Evolutionary conservation across 345 rosid species (phyloP), one percentile per base, ranked within the genome.

Genomic region (Gossypium stocksii): DNA sequence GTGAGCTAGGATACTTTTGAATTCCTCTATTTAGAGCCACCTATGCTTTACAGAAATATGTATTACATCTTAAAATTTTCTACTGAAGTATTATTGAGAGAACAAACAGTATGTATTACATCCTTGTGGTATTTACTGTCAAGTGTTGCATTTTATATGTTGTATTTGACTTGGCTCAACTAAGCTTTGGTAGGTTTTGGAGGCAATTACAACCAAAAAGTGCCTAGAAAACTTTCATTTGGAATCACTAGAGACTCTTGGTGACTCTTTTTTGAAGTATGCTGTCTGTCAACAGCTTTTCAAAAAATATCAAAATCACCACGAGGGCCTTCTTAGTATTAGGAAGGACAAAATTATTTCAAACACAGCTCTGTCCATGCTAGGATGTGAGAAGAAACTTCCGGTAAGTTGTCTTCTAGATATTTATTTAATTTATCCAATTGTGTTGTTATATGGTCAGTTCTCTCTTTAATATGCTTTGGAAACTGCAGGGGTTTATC

Each of bases 221-320:
- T 95, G 99, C 81, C 91, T 82, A 70, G 98, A 95, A 79, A 79
- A 77, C 53, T 93, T 89, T 69, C 87, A 91, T 84, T 80, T 95
- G 83, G 98, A 95, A 80, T 90, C 97, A 51, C 81, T 95, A n/a
- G 98, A 91, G 85, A 90, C 98, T 43, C 93, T 95, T 17, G 99
- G 99, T 2, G 99, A 95, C 78, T 91, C 98, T 58, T 93, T 95
- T 73, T 87, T 95, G 8, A 95, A 95, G 77, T 95, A 93, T 78
- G 94, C 93, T 45, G 86, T 77, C 45, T 79, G 96, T 79, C 91
- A 90, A 75, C 91, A 95, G 19, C 84, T 95, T 20, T 95, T 93
- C 61, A 87, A 86, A 74, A 71, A 78, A 0, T 49, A 79, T 75
- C 83, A 73, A 70, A 83, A 73, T 82, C 77, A 80, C 61, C 97